These are phyloP conservation scores for Phaffia australis DNA, from an alignment of 768 basidiomycete species.

Conservation along the genomic window DNA sequence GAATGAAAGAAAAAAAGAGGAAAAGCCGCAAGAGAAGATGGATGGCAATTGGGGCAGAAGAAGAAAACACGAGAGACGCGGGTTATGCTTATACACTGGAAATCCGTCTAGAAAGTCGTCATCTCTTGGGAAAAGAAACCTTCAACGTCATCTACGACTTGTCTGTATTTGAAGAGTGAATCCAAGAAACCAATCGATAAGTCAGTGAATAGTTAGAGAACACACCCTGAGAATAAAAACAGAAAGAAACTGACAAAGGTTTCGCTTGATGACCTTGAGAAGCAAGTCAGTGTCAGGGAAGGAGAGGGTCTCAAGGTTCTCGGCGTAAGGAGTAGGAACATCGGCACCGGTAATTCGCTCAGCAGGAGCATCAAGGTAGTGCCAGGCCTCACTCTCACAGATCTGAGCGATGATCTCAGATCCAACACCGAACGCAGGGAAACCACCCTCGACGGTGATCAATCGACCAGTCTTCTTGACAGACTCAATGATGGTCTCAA, in stretches of 20 bases:
- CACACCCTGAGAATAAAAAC: background rate
- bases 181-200: too few relatives aligned
- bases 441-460: slow-evolving; percentile 92
- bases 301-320: slow-evolving; percentile 40
- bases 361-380: slow-evolving; percentile 95
- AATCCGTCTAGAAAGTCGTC: too few relatives aligned
- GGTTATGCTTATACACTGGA: too few relatives aligned
- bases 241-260: slow-evolving; percentile 34
- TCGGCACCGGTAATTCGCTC: slow-evolving; percentile 96
- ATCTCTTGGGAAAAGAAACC: too few relatives aligned
- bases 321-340: slow-evolving; percentile 9
- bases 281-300: slow-evolving; percentile 84
- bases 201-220: too few relatives aligned
- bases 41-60: too few relatives aligned
- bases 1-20: too few relatives aligned
- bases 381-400: slow-evolving; percentile 92
- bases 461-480: slow-evolving; percentile 98
- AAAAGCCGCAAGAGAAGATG: too few relatives aligned
- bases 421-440: slow-evolving; percentile 96
- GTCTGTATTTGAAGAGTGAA: too few relatives aligned
- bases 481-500: slow-evolving; percentile 83
- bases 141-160: too few relatives aligned
- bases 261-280: slow-evolving; percentile 84
- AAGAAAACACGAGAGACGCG: too few relatives aligned
- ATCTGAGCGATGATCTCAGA: slow-evolving; percentile 98